These are phyloP conservation scores for Eucommia ulmoides DNA, from an alignment of 257 asterid species.

Conservation along the genomic window DNA sequence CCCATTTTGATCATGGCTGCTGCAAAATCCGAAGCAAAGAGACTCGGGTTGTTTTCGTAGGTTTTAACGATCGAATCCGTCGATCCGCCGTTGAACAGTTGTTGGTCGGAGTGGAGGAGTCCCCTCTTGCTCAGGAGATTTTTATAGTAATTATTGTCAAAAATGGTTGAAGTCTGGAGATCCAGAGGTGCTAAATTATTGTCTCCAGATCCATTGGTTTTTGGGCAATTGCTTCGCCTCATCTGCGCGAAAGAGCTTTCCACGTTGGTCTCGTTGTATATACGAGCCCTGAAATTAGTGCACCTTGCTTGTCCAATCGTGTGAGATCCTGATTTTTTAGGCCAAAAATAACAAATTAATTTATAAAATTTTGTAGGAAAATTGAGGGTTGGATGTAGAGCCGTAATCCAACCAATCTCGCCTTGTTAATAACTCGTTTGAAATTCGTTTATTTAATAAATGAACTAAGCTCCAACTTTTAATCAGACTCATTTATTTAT, in stretches of 20 bases:
- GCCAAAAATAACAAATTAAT: no score
- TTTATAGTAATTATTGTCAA: conserved; percentile 61
- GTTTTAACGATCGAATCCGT: conserved; percentile 39
- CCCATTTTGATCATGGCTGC: conserved; percentile 78
- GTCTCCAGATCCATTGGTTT: conserved; percentile 47
- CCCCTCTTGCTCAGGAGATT: conserved; percentile 51
- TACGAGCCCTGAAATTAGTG: conserved; percentile 62
- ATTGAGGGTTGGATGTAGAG: no score
- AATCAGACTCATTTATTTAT: no score
- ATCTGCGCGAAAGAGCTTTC: conserved; percentile 39
- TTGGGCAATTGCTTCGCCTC: conserved; percentile 48
- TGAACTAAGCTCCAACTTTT: no score
- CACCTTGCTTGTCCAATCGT: conserved; percentile 86
- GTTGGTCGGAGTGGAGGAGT: conserved; percentile 88
- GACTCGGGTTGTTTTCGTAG: conserved; percentile 19
- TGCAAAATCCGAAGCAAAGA: conserved; percentile 43
- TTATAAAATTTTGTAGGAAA: no score
- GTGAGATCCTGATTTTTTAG: no score
- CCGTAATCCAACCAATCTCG: no score
- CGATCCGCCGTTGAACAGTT: conserved; percentile 57
- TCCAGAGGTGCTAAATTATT: conserved; percentile 84
- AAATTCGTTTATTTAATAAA: no score
- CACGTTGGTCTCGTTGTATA: conserved; percentile 63
- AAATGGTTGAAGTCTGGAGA: conserved; percentile 38
- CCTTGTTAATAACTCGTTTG: no score